Conservation (phyloP, 2,329 filamentous ascomycete genomes). For the Hyphodiscus sp. region DNA sequence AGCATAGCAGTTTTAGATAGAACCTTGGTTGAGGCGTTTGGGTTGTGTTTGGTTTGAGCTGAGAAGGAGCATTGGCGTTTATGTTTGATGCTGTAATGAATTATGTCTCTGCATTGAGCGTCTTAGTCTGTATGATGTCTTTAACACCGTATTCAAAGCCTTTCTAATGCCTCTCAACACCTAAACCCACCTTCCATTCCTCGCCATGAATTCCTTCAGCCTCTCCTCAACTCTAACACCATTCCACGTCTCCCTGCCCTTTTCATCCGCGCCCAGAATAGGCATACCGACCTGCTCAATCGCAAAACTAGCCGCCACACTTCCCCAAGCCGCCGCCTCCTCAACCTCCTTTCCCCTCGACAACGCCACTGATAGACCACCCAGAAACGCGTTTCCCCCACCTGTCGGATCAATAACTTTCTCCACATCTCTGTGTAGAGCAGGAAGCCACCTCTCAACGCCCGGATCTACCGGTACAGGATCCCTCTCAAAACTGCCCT, state of each 20-base stretch:
- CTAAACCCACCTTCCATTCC: neutral
- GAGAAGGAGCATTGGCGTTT: neutral
- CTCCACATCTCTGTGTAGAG: slow-evolving; percentile 51
- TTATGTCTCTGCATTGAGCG: neutral
- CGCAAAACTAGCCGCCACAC: slow-evolving; percentile 80
- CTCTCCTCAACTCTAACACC: slow-evolving; percentile 46
- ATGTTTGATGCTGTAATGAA: neutral
- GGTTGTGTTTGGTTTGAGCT: neutral
- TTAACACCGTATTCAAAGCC: neutral
- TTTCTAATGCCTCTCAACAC: neutral
- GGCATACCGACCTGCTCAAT: slow-evolving; percentile 94
- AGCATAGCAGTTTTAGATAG: too few relatives aligned
- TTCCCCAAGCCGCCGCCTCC: slow-evolving; percentile 71
- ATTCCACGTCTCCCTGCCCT: slow-evolving; percentile 55
- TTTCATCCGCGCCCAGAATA: slow-evolving; percentile 37
- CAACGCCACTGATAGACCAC: slow-evolving; percentile 51
- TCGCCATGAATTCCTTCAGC: slow-evolving; percentile 40
- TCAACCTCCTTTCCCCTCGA: slow-evolving; percentile 54
- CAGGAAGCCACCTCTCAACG: slow-evolving; percentile 68
- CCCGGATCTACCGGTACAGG: slow-evolving; percentile 45
- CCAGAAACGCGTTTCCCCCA: slow-evolving; percentile 84
- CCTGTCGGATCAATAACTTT: slow-evolving; percentile 85
- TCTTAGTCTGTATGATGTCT: neutral
- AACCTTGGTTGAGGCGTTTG: neutral
- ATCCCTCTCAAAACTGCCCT: slow-evolving; percentile 43